Evolutionary conservation across 139 green algal species (phyloP), one percentile per base, ranked within the genome.

Genomic region (Ettlia oleoabundans): DNA sequence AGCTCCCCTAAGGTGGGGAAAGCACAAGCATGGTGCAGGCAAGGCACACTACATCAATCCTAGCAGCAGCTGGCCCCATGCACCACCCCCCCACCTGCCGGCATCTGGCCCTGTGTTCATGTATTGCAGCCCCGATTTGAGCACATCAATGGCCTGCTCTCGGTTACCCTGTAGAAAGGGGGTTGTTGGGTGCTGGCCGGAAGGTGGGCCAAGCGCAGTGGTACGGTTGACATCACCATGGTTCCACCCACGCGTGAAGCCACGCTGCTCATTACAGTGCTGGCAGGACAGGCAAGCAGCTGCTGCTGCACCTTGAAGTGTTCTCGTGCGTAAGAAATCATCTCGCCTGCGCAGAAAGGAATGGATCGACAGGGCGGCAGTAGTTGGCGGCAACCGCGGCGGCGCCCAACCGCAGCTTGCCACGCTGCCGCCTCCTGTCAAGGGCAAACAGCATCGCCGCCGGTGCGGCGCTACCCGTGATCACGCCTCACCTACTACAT

Each of bases 231-330:
- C n/a, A n/a, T n/a, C n/a, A n/a, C n/a, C n/a, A n/a, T n/a, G n/a
- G n/a, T n/a, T n/a, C n/a, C n/a, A n/a, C n/a, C n/a, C n/a, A n/a
- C n/a, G n/a, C n/a, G n/a, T n/a, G n/a, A n/a, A n/a, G n/a, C n/a
- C n/a, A n/a, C n/a, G n/a, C n/a, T n/a, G n/a, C n/a, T n/a, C n/a
- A n/a, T n/a, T n/a, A n/a, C n/a, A n/a, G n/a, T n/a, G n/a, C n/a
- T n/a, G n/a, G n/a, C n/a, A n/a, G n/a, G n/a, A n/a, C n/a, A n/a
- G n/a, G n/a, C n/a, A n/a, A n/a, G n/a, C n/a, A n/a, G n/a, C n/a
- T n/a, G n/a, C n/a, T n/a, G n/a, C n/a, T n/a, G n/a, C n/a, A 89
- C 88, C 88, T 91, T 91, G 66, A 76, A 90, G 35, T 89, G 75
- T 3, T 35, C 30, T 5, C 83, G 41, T 1, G 84, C 89, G 40